These are phyloP conservation scores for Pseudocercospora fijiensis DNA, from an alignment of 2,329 filamentous ascomycete genomes.

Conservation along the genomic window DNA sequence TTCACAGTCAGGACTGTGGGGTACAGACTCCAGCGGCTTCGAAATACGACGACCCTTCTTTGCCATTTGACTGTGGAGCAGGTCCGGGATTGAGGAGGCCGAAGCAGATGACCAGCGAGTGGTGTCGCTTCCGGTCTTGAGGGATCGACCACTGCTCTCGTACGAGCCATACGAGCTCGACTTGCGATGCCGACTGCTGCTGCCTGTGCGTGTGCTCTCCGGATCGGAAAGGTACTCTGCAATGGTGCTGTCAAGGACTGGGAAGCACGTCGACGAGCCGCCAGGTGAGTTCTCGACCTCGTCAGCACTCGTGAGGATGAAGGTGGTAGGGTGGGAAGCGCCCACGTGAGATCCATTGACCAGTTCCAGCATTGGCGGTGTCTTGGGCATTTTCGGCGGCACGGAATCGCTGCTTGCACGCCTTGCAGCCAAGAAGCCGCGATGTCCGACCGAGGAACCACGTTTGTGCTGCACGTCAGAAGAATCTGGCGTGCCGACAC, in stretches of 20 bases:
- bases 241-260: conserved; percentile 22
- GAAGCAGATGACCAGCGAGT: conserved; percentile 35
- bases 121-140: conserved; percentile 22
- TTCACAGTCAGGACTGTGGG: conserved; percentile 26
- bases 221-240: conserved; percentile 32
- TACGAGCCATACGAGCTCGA: conserved; percentile 33
- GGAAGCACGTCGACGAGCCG: conserved; percentile 21
- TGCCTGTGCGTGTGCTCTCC: conserved; percentile 26
- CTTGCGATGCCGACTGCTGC: conserved; percentile 28
- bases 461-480: conserved; percentile 21
- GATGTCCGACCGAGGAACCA: conserved; percentile 35
- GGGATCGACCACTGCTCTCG: conserved; percentile 27
- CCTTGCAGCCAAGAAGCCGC: conserved; percentile 35
- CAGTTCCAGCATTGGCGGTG: conserved; percentile 14
- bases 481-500: conserved; percentile 2
- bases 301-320: conserved; percentile 18
- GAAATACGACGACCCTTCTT: conserved; percentile 27
- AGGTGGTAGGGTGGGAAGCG: conserved; percentile 18
- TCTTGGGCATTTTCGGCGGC: conserved; percentile 13
- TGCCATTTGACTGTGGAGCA: conserved; percentile 28
- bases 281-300: conserved; percentile 16
- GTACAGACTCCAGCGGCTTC: conserved; percentile 28
- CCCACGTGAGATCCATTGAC: conserved; percentile 16
- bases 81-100: conserved; percentile 32
- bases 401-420: conserved; percentile 23